Conservation (phyloP, 345 rosid genomes). For the Citrus medica region DNA sequence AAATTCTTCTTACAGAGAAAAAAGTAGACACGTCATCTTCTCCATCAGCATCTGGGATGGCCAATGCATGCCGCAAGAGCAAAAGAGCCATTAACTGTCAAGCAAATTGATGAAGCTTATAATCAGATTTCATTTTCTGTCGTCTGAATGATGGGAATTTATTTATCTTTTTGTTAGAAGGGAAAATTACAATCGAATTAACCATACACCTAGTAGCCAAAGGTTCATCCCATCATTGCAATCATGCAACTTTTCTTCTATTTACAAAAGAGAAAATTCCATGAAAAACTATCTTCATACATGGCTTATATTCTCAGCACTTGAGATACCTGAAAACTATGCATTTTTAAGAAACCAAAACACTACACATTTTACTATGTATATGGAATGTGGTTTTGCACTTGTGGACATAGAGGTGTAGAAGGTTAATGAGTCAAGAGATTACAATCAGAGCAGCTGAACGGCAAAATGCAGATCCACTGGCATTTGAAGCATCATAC, state of each 20-base stretch:
- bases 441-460: conserved; percentile 83
- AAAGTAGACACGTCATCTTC: conserved; percentile 80
- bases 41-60: conserved; percentile 62
- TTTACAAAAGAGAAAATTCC: background rate
- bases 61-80: conserved; percentile 83
- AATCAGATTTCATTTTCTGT: background rate
- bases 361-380: background rate
- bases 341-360: background rate
- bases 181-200: background rate
- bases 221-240: background rate
- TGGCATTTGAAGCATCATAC: conserved; percentile 71
- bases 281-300: background rate
- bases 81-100: conserved; percentile 93
- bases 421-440: conserved; percentile 1
- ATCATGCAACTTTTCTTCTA: background rate
- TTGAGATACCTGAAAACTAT: background rate
- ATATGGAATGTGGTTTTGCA: background rate
- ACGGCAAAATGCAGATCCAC: conserved; percentile 90
- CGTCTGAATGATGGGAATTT: background rate
- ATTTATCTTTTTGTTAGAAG: background rate
- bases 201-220: background rate
- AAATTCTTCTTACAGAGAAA: conserved; percentile 67
- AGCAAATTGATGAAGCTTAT: conserved; percentile 2
- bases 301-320: background rate
- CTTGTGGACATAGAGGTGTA: background rate